phyloP scores from a whole-genome alignment of 164 flowering plant genomes.

The Magnolia officinalis region DNA sequence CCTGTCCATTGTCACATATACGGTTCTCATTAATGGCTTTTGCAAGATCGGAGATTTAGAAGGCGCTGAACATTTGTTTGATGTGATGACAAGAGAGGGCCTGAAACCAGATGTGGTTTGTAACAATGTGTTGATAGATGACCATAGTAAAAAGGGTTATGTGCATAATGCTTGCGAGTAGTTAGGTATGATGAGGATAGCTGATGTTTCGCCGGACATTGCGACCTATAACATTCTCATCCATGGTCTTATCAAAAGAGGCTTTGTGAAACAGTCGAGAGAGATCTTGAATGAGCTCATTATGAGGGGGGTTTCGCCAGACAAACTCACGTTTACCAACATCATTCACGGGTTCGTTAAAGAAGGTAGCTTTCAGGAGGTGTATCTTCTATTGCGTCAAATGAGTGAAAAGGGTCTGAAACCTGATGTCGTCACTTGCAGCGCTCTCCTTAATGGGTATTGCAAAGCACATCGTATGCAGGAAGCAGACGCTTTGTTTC shows the following conservation, averaged over 20 bases:
- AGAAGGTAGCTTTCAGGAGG: conserved; percentile 39
- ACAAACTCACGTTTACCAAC: conserved; percentile 37
- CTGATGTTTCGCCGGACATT: conserved; percentile 32
- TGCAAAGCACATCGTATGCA: conserved; percentile 39
- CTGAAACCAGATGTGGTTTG: conserved; percentile 35
- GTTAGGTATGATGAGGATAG: conserved; percentile 30
- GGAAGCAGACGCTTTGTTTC: conserved; percentile 38
- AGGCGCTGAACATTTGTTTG: conserved; percentile 35
- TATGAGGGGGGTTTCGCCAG: conserved; percentile 37
- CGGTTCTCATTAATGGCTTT: conserved; percentile 30
- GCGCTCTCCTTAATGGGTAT: conserved; percentile 48
- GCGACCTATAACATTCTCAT: conserved; percentile 43
- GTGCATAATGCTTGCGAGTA: conserved; percentile 40
- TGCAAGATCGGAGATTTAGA: conserved; percentile 35
- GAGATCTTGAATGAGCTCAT: conserved; percentile 39
- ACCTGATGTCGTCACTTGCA: conserved; percentile 52
- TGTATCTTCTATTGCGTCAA: conserved; percentile 39
- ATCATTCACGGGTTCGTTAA: conserved; percentile 29
- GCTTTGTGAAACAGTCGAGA: conserved; percentile 34
- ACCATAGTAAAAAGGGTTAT: conserved; percentile 33
- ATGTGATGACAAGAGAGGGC: conserved; percentile 28
- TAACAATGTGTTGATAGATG: conserved; percentile 44
- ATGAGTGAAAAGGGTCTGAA: conserved; percentile 36
- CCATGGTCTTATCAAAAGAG: conserved; percentile 35
- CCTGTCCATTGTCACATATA: conserved; percentile 41